Percentiles rank a stretch among this genome's conserved stretches.
Evolutionary conservation across 768 basidiomycete genomes (phyloP).

Genomic region (Pulveroboletus ravenelii): DNA sequence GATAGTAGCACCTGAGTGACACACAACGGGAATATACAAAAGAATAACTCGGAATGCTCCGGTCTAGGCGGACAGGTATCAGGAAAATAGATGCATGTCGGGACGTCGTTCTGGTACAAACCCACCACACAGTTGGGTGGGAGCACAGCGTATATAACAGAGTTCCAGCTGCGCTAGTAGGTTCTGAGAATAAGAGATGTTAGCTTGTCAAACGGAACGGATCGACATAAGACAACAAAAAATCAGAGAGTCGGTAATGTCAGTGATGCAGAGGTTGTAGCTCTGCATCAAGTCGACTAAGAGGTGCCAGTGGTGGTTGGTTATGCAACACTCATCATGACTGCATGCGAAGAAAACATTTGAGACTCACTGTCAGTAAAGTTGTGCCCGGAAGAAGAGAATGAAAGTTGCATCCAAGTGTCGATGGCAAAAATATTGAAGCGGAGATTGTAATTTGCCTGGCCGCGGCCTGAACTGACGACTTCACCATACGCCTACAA

Average conservation of each 20-base stretch:
- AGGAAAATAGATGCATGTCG: slow-evolving; percentile 5
- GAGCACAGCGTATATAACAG: neutral
- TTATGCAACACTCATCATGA: slow-evolving; percentile 78
- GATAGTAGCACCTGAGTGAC: no score
- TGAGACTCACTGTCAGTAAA: slow-evolving; percentile 14
- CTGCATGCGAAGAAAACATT: neutral
- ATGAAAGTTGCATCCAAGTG: neutral
- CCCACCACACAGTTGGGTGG: neutral
- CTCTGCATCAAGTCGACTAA: neutral
- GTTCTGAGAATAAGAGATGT: slow-evolving; percentile 12
- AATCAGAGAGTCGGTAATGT: slow-evolving; percentile 64
- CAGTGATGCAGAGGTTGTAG: neutral
- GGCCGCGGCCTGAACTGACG: neutral
- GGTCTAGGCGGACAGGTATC: neutral
- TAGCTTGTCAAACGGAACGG: slow-evolving; percentile 10
- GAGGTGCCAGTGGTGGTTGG: slow-evolving; percentile 60
- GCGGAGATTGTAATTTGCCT: neutral
- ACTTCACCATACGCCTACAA: neutral
- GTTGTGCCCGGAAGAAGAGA: neutral
- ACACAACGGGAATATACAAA: slow-evolving; percentile 3
- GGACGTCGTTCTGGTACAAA: no score
- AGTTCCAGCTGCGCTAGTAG: neutral
- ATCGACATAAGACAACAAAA: neutral
- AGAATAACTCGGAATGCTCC: neutral
- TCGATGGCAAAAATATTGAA: neutral